Percentiles rank a stretch among this genome's conserved stretches.
phyloP scores from a whole-genome alignment of 371 early-diverging fungal species.

The Dinochytrium kinnereticum region DNA sequence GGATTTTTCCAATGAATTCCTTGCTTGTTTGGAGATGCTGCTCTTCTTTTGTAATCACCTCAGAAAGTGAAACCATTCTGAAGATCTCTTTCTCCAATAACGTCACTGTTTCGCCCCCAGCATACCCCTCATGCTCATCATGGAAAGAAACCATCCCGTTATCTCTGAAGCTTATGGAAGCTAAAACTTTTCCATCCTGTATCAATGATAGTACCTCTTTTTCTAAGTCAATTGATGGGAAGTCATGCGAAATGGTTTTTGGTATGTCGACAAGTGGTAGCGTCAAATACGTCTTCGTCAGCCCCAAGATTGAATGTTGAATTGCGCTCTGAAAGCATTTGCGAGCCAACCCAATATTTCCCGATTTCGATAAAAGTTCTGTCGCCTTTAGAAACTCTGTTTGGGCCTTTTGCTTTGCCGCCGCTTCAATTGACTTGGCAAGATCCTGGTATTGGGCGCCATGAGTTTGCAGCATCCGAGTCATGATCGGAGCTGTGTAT shows the following conservation, averaged over 20 bases:
- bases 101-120: background rate
- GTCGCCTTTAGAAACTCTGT: conserved; percentile 45
- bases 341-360: conserved; percentile 72
- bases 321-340: conserved; percentile 67
- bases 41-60: conserved; percentile 2
- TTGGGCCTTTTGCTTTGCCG: conserved; percentile 40
- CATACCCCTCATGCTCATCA: conserved; percentile 37
- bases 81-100: background rate
- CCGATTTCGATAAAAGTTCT: conserved; percentile 52
- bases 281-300: conserved; percentile 79
- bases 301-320: conserved; percentile 67
- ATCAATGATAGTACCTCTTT: conserved; percentile 62
- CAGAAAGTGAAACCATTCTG: background rate
- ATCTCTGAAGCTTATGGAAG: conserved; percentile 60
- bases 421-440: conserved; percentile 60
- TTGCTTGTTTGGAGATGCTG: background rate
- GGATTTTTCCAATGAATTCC: conserved; percentile 4
- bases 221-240: conserved; percentile 47
- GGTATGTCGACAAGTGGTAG: conserved; percentile 74
- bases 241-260: conserved; percentile 50
- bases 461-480: conserved; percentile 56
- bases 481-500: conserved; percentile 43
- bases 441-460: conserved; percentile 21
- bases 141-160: conserved; percentile 78
- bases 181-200: conserved; percentile 60